Evolutionary conservation across 805 yeast species (phyloP), one percentile per base, ranked within the genome.

Genomic region (Metschnikowia kofuensis): DNA sequence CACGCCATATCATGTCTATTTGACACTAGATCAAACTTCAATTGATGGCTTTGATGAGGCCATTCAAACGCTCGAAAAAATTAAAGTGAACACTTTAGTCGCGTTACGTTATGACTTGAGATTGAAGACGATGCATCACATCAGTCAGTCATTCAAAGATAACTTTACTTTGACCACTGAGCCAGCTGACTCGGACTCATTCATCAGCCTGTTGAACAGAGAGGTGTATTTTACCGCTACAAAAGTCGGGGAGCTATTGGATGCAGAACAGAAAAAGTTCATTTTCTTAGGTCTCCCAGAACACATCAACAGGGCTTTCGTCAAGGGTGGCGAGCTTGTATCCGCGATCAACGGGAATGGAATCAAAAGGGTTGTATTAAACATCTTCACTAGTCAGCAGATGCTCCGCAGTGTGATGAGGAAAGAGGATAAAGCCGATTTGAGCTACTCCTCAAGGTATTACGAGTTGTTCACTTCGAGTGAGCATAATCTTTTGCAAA

Each of bases 331-430:
- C 5, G 68, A 69, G 27, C 65, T 76, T 45, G 70, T 87, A 8
- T 63, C 64, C 16, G 74, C 70, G 42, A 69, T 84, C 57, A 84
- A 83, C 61, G 66, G 67, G 15, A 74, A 77, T 51, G 91, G 92
- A 32, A 72, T 84, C 47, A 76, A 78, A 55, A 77, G 79, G 54
- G 68, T 86, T 51, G 67, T 80, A 50, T 70, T 81, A 55, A 85
- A 85, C 60, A 79, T 86, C 16, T 72, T 81, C 45, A 82, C 85
- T 0, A 65, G 85, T 38, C 89, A 84, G 65, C 91, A 85, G 61
- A 79, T 83, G 77, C 72, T 86, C 48, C 75, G 86, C 50, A 80
- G 79, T 50, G 74, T 85, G 32, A 75, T 79, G 60, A 60, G 64
- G 26, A 71, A 74, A 50, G 82, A 85, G 0, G 76, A 76, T 35